A percentile compares a stretch with the other conserved stretches of the same genome.
These are phyloP conservation scores for Nyctanthes arbortristis DNA, from an alignment of 257 asterid species.

Conservation along the genomic window DNA sequence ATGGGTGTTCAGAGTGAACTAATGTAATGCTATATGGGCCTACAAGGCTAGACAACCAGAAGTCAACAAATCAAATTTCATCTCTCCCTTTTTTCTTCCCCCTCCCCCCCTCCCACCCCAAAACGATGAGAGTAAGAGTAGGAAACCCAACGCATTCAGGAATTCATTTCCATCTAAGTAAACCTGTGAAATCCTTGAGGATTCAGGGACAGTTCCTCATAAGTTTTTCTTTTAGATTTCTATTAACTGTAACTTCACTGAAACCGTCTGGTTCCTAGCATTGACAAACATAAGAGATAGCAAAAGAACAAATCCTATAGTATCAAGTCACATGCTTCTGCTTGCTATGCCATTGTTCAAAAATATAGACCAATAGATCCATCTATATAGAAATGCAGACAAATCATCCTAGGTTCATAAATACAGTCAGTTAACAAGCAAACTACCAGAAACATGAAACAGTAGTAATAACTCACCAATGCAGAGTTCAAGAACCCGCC, in stretches of 20 bases:
- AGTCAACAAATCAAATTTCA: not conserved
- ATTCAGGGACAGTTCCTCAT: not conserved
- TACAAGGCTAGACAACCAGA: not conserved
- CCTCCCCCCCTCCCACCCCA: no score
- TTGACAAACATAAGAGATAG: not conserved
- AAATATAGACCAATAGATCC: not conserved
- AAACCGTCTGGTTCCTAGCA: constrained; percentile 13
- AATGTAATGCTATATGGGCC: no score
- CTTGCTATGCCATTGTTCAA: not conserved
- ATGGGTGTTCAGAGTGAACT: not conserved
- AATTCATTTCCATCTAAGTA: not conserved
- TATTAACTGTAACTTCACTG: not conserved
- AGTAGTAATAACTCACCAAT: constrained; percentile 64
- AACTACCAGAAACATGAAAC: constrained; percentile 1
- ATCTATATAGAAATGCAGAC: not conserved
- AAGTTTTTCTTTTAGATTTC: not conserved
- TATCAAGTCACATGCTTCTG: not conserved
- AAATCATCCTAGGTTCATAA: not conserved
- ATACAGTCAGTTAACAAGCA: constrained; percentile 3
- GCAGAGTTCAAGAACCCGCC: constrained; percentile 96
- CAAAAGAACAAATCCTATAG: constrained; percentile 14
- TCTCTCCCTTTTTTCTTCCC: no score
- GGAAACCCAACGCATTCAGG: not conserved
- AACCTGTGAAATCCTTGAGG: not conserved
- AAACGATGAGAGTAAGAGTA: no score